Conservation (phyloP, 2,329 filamentous ascomycete species). For the Colletotrichum coccodes region DNA sequence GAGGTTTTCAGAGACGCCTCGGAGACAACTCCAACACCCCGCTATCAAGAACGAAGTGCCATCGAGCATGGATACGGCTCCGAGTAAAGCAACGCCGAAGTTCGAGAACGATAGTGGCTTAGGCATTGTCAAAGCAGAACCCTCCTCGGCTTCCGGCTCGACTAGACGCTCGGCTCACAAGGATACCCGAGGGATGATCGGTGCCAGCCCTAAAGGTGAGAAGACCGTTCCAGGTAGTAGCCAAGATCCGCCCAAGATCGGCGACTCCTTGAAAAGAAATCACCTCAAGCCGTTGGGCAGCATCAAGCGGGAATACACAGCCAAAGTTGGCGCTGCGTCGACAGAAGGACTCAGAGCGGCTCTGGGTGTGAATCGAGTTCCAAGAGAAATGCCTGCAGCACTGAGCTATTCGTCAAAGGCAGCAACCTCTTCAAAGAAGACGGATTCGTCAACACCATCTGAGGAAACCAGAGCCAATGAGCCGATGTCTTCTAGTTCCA, state of each 20-base stretch:
- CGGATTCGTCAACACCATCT: not conserved
- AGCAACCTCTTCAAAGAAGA: not conserved
- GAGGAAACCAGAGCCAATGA: too few species aligned
- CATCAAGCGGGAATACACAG: not conserved
- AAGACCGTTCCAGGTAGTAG: not conserved
- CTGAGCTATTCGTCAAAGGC: not conserved
- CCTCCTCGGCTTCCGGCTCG: not conserved
- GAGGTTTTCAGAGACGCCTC: not conserved
- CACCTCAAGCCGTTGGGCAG: conserved; percentile 2
- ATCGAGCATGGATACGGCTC: not conserved
- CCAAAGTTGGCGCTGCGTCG: conserved; percentile 2
- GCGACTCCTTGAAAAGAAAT: conserved; percentile 7
- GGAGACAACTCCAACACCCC: not conserved
- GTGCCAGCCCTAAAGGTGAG: conserved; percentile 10
- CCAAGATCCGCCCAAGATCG: not conserved
- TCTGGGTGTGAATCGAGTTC: not conserved
- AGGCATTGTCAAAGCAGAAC: not conserved
- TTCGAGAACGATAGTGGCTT: not conserved
- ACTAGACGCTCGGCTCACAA: not conserved
- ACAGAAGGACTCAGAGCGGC: not conserved
- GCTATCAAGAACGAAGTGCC: not conserved
- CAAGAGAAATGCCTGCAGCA: not conserved
- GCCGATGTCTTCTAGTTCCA: not conserved
- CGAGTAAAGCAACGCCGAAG: not conserved
- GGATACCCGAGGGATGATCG: not conserved